Evolutionary conservation across 2,329 filamentous ascomycete genomes (phyloP).

Genomic region (Colletotrichum abscissum): DNA sequence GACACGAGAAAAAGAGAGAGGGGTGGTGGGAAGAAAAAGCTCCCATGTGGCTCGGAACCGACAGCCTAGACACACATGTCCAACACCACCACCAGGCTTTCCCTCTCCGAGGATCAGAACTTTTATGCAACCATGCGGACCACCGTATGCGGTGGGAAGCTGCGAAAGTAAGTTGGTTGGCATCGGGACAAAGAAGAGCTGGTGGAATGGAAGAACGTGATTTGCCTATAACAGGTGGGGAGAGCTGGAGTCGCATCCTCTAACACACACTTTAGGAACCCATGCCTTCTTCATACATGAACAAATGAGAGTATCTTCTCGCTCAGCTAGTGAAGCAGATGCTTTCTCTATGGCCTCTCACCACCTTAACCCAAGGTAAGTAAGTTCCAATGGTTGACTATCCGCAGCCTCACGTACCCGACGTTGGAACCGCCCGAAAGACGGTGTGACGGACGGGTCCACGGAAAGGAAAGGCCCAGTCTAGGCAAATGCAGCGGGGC

Average conservation of each 20-base stretch:
- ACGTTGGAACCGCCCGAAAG: not conserved
- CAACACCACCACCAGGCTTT: not conserved
- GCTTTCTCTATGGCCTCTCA: not conserved
- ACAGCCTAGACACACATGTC: not conserved
- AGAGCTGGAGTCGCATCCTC: slow-evolving; percentile 14
- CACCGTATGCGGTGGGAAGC: slow-evolving; percentile 14
- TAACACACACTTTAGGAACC: not conserved
- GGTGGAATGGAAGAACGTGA: slow-evolving; percentile 14
- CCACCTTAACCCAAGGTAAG: too few relatives aligned
- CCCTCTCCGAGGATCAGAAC: slow-evolving; percentile 8
- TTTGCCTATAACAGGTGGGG: slow-evolving; percentile 18
- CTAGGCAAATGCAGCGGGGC: not conserved
- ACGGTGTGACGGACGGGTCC: slow-evolving; percentile 9
- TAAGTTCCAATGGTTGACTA: not conserved
- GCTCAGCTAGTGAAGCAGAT: not conserved
- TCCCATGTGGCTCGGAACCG: not conserved
- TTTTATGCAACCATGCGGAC: slow-evolving; percentile 16
- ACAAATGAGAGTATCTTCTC: not conserved
- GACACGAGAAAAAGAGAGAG: not conserved
- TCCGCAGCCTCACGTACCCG: not conserved
- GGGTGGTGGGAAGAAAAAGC: not conserved
- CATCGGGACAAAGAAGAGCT: not conserved
- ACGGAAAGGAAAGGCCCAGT: not conserved
- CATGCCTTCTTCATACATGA: not conserved
- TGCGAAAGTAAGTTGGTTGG: not conserved